Conservation (phyloP, 2,329 filamentous ascomycete species). For the Calonectria naviculata region DNA sequence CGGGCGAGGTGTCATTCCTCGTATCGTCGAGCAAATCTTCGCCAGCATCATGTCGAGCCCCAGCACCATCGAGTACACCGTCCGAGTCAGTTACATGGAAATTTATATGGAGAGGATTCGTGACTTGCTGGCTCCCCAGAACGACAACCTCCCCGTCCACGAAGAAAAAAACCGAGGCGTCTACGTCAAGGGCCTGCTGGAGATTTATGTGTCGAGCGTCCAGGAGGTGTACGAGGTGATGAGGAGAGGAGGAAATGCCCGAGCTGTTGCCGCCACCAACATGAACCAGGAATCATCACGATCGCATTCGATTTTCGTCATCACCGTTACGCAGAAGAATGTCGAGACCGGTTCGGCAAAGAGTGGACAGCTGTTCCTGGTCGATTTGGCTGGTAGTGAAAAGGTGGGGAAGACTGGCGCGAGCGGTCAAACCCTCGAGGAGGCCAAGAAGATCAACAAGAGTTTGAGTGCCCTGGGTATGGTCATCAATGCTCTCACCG, state of each 20-base stretch:
- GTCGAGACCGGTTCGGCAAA: constrained; percentile 96
- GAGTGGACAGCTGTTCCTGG: constrained; percentile 95
- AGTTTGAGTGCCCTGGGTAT: constrained; percentile 97
- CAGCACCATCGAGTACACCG: constrained; percentile 97
- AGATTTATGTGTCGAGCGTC: constrained; percentile 95
- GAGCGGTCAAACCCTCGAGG: constrained; percentile 95
- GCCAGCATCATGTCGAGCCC: constrained; percentile 93
- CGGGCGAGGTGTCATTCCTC: constrained; percentile 92
- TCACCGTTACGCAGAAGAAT: constrained; percentile 98
- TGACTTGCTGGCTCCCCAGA: constrained; percentile 90
- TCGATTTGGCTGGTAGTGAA: constrained; percentile 97
- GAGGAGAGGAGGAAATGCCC: constrained; percentile 87
- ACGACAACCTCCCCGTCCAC: constrained; percentile 97
- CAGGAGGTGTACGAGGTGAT: constrained; percentile 98
- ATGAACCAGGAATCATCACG: constrained; percentile 99
- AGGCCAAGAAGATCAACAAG: constrained; percentile 99
- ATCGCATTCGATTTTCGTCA: constrained; percentile 97
- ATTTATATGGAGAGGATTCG: constrained; percentile 99
- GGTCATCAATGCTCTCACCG: constrained; percentile 98
- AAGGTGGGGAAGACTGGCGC: constrained; percentile 99
- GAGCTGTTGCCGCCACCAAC: constrained; percentile 96
- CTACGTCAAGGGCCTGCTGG: constrained; percentile 93
- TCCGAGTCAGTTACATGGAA: constrained; percentile 98
- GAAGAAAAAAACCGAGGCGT: constrained; percentile 97
- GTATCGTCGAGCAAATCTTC: constrained; percentile 98